Evolutionary conservation across 2,329 filamentous ascomycete genomes (phyloP), one percentile per base, ranked within the genome.

Genomic region (Botrytis aclada): DNA sequence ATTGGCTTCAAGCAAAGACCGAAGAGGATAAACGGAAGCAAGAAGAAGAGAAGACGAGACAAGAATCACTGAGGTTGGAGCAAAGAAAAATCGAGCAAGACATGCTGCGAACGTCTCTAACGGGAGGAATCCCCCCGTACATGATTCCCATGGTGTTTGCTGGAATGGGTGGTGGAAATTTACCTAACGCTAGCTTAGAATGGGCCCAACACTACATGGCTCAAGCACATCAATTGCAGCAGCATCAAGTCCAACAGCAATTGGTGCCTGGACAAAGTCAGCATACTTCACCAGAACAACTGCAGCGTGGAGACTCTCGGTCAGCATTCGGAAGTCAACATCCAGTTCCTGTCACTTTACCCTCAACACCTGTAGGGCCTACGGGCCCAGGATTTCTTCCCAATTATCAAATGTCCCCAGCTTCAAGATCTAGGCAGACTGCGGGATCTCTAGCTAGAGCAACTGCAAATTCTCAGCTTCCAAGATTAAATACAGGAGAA

Each of bases 121-220:
- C 86, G 71, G 89, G 90, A 54, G 92, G 92, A 18, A 89, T 95
- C 69, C 92, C 92, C 16, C 91, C 92, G 20, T 86, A 90, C 51
- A 88, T 94, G 86, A 87, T 94, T 39, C 92, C 92, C 10, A 83
- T 93, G 74, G 89, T 95, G 37, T 94, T 95, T 81, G 88, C 90
- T 20, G 90, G 90, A 61, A 90, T 93, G 85, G 87, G 87, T 63
- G 90, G 90, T 56, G 89, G 89, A 51, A 84, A 85, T 71, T 81
- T 91, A 41, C 85, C 90, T 32, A 88, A 88, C 75, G 85, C 87
- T 45, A 87, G 88, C 5, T 77, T 92, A 70, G 91, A 93, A 79
- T 90, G 87, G 87, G 87, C 88, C 20, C 91, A 93, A 79, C 90
- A 92, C 78, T 89, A 88, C 78, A 85, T 91, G 80, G 84, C 85